These are phyloP conservation scores for Calocybe gangraenosa DNA, from an alignment of 768 basidiomycete genomes.

Conservation along the genomic window DNA sequence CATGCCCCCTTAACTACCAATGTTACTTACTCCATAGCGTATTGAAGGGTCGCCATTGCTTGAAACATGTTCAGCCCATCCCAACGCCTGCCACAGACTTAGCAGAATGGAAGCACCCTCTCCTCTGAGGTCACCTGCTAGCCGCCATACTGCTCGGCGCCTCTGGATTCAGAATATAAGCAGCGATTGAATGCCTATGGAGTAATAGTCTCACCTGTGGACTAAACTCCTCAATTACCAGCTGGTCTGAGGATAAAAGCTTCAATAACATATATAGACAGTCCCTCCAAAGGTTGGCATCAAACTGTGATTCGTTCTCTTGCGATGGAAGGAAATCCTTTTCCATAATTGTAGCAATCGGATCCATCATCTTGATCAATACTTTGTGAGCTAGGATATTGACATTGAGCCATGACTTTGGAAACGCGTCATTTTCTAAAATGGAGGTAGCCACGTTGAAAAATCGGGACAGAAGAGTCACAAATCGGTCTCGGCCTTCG, in stretches of 20 bases:
- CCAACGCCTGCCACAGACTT: slow-evolving; percentile 82
- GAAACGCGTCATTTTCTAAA: slow-evolving; percentile 84
- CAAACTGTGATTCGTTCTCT: slow-evolving; percentile 61
- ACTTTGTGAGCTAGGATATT: slow-evolving; percentile 86
- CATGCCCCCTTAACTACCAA: not conserved
- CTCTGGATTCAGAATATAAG: slow-evolving; percentile 48
- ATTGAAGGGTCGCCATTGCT: slow-evolving; percentile 49
- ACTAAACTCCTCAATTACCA: slow-evolving; percentile 92
- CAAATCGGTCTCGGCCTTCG: slow-evolving; percentile 80
- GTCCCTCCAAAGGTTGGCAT: slow-evolving; percentile 75
- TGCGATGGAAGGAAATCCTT: slow-evolving; percentile 75
- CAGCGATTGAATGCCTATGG: slow-evolving; percentile 1
- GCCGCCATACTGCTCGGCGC: slow-evolving; percentile 91
- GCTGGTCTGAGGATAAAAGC: slow-evolving; percentile 83
- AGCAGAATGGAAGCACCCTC: slow-evolving; percentile 81
- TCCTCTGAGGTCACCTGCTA: slow-evolving; percentile 93
- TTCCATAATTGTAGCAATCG: slow-evolving; percentile 72
- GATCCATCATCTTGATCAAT: slow-evolving; percentile 84
- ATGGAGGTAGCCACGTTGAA: slow-evolving; percentile 82
- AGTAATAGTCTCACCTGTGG: slow-evolving; percentile 60
- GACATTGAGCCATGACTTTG: slow-evolving; percentile 87
- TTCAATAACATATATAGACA: slow-evolving; percentile 80
- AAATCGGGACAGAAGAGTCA: slow-evolving; percentile 65
- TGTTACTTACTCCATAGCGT: slow-evolving; percentile 60
- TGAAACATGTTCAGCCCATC: slow-evolving; percentile 62